A percentile compares a stretch with the other conserved stretches of the same genome.
Conservation (phyloP, 192 early-diverging fungal species). For the Gryganskiella cystojenkinii region DNA sequence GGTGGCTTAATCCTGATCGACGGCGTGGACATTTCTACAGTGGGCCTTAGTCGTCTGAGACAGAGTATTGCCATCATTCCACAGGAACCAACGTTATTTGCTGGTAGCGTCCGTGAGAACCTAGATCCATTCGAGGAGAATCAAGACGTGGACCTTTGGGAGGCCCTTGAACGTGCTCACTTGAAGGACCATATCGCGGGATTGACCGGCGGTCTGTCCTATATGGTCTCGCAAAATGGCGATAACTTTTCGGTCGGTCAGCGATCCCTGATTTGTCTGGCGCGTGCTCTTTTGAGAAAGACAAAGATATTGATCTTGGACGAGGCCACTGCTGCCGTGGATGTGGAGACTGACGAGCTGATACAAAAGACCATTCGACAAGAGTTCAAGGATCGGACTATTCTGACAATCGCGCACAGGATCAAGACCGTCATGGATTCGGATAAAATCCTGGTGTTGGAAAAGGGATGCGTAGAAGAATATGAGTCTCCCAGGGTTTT, state of each 20-base stretch:
- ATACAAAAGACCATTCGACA: conserved; percentile 90
- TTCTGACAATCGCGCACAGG: conserved; percentile 93
- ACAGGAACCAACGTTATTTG: conserved; percentile 78
- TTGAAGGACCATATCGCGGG: conserved; percentile 70
- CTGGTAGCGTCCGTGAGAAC: conserved; percentile 63
- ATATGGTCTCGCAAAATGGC: conserved; percentile 77
- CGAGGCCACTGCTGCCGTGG: conserved; percentile 72
- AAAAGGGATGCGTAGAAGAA: conserved; percentile 64
- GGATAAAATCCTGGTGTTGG: conserved; percentile 80
- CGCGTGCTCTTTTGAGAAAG: conserved; percentile 73
- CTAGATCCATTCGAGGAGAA: conserved; percentile 59
- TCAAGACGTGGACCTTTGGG: conserved; percentile 70
- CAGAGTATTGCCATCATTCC: conserved; percentile 78
- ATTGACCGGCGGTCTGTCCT: conserved; percentile 76
- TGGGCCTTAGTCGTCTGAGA: conserved; percentile 67
- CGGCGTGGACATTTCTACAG: conserved; percentile 35
- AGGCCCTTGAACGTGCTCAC: conserved; percentile 69
- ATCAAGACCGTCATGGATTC: conserved; percentile 87
- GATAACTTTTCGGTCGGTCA: conserved; percentile 88
- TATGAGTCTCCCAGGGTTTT: conserved; percentile 72
- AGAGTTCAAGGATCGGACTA: conserved; percentile 79
- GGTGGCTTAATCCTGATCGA: conserved; percentile 73
- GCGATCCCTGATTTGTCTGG: conserved; percentile 75
- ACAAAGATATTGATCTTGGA: conserved; percentile 61
- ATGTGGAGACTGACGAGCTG: conserved; percentile 83